Evolutionary conservation across 176 grass and related monocot genomes (phyloP), one percentile per base, ranked within the genome.

Genomic region (Pontederia crassipes): DNA sequence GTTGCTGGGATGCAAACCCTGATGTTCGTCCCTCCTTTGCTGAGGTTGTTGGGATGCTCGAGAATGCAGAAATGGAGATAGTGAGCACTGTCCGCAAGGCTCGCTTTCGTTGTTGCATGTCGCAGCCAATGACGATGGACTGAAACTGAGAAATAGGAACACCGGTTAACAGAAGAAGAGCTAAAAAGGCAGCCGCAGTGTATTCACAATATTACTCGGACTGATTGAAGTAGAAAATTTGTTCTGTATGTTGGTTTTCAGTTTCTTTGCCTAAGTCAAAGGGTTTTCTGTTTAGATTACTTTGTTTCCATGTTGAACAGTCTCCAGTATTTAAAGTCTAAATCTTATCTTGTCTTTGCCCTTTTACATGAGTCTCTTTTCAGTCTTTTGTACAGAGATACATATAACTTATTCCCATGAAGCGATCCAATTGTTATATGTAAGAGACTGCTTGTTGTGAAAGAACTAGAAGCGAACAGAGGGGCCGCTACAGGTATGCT

Each of bases 1-100:
- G 84, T 62, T 98, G 93, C 58, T 98, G 93, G 93, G 87, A 98
- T 55, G 65, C 84, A 0, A 88, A 98, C 61, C 81, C 93, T 72
- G 93, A 92, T 52, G 81, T 82, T 26, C 87, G 87, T 6, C 93
- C 93, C 45, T 68, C 93, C 47, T 98, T 98, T 59, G 80, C 85
- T 46, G 93, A 91, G 52, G 83, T 97, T 10, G 93, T 97, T 15
- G 65, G 74, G 55, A 97, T 97, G 93, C 84, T 97, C 45, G 84
- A 98, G 76, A 92, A 29, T 58, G 81, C 87, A 45, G 87, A 85
- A 77, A 78, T 74, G 68, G 93, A 98, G 70, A 76, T 98, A 35
- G 59, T 87, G 54, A 88, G 71, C 68, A 88, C 80, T 52, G 87
- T 92, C 10, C 87, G 93, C 6, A 98, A 85, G 80, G 93, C 84